phyloP scores from a whole-genome alignment of 2,329 filamentous ascomycete species.

The Pseudophaeomoniella oleicola region DNA sequence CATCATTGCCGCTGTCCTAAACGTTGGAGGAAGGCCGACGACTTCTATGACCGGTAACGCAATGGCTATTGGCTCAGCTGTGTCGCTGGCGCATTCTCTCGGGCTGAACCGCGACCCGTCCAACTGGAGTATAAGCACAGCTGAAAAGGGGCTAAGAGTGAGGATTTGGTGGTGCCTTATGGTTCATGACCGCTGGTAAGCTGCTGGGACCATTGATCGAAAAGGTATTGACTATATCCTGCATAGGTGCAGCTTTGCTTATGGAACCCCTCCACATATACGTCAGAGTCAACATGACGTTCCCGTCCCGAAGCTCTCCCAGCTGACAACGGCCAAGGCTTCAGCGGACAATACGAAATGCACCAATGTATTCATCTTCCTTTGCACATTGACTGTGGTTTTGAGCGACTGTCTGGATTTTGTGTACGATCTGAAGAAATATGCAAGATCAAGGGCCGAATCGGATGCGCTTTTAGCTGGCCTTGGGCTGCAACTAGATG shows the following conservation, averaged over 20 bases:
- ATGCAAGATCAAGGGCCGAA: constrained; percentile 7
- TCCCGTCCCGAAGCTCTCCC: constrained; percentile 20
- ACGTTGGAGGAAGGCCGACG: constrained; percentile 45
- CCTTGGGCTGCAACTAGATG: constrained; percentile 24
- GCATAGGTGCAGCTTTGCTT: constrained; percentile 36
- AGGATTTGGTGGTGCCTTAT: constrained; percentile 43
- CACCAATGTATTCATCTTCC: constrained; percentile 28
- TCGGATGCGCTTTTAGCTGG: constrained; percentile 9
- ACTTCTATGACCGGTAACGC: constrained; percentile 46
- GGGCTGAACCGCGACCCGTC: constrained; percentile 40
- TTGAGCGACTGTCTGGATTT: constrained; percentile 21
- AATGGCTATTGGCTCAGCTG: constrained; percentile 33
- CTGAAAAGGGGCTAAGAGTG: constrained; percentile 37
- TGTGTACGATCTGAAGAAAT: constrained; percentile 18
- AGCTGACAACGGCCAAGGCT: constrained; percentile 13
- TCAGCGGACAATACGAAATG: constrained; percentile 9
- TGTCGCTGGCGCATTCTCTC: constrained; percentile 38
- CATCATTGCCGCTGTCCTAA: constrained; percentile 42
- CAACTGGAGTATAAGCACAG: constrained; percentile 36
- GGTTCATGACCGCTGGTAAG: constrained; percentile 41
- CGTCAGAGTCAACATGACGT: constrained; percentile 33
- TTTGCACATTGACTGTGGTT: constrained; percentile 30
- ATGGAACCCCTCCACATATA: constrained; percentile 38
- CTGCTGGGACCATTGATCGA: no score
- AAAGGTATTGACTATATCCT: no score